Evolutionary conservation across 768 basidiomycete genomes (phyloP).

Genomic region (Paxillus ammoniavirescens): DNA sequence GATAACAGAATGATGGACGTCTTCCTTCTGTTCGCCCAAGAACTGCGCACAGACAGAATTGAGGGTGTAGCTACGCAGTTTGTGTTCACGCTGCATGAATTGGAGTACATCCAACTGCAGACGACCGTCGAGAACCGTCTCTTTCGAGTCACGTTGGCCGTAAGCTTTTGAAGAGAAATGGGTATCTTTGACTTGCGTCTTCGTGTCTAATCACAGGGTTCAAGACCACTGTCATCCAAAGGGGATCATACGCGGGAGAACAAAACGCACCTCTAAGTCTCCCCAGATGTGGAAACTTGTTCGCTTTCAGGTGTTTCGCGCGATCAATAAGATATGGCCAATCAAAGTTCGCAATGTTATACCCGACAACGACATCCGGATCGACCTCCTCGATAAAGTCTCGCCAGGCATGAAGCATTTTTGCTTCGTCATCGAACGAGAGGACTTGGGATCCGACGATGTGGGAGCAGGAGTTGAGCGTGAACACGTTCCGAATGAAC

Average conservation of each 20-base stretch:
- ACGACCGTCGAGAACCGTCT: slow-evolving; percentile 86
- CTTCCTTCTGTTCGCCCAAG: slow-evolving; percentile 98
- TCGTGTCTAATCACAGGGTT: slow-evolving; percentile 49
- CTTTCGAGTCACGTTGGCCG: slow-evolving; percentile 95
- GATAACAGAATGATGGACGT: slow-evolving; percentile 98
- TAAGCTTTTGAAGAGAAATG: slow-evolving; percentile 99
- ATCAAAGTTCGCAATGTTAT: slow-evolving; percentile 94
- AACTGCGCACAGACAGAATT: slow-evolving; percentile 99
- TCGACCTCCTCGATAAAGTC: slow-evolving; percentile 89
- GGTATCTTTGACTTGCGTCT: slow-evolving; percentile 83
- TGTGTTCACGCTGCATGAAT: slow-evolving; percentile 98
- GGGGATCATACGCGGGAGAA: background rate
- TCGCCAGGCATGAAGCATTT: slow-evolving; percentile 82
- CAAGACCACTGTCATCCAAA: slow-evolving; percentile 5
- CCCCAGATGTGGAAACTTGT: slow-evolving; percentile 72
- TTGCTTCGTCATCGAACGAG: slow-evolving; percentile 69
- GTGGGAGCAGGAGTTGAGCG: slow-evolving; percentile 88
- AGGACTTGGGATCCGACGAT: slow-evolving; percentile 98
- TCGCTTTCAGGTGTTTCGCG: slow-evolving; percentile 74
- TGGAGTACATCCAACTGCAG: slow-evolving; percentile 95
- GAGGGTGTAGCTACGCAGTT: slow-evolving; percentile 93
- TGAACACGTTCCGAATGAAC: slow-evolving; percentile 96
- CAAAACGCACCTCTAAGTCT: slow-evolving; percentile 60
- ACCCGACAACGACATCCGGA: slow-evolving; percentile 95
- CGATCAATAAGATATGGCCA: slow-evolving; percentile 94